A percentile compares a stretch with the other conserved stretches of the same genome.
Evolutionary conservation across 2,329 filamentous ascomycete genomes (phyloP).

Genomic region (Sphaerulina vaccinii): DNA sequence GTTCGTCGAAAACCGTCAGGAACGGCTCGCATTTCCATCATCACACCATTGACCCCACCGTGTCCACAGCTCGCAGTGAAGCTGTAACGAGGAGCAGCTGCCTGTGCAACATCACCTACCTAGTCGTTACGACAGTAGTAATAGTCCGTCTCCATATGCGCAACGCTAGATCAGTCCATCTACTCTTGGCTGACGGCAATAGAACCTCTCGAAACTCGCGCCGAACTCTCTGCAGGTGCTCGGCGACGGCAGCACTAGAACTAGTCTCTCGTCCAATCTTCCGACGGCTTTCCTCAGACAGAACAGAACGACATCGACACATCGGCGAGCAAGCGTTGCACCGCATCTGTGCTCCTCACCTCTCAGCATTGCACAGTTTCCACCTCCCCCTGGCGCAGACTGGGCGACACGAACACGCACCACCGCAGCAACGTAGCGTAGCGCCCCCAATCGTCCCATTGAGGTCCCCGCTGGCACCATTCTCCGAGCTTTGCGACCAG

Average conservation of each 20-base stretch:
- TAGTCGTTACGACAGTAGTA: too few species aligned
- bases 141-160: too few species aligned
- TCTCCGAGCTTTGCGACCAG: too few species aligned
- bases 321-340: constrained; percentile 15
- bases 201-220: not conserved
- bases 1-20: too few species aligned
- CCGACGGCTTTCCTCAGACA: not conserved
- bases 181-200: not conserved
- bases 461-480: not conserved
- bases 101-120: too few species aligned
- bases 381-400: constrained; percentile 7
- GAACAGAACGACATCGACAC: not conserved
- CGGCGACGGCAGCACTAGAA: too few species aligned
- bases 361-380: constrained; percentile 10
- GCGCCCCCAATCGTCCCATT: not conserved
- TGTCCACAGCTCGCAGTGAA: too few species aligned
- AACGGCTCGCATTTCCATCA: too few species aligned
- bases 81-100: too few species aligned
- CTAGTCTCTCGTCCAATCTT: not conserved
- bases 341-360: constrained; percentile 8
- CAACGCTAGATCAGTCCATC: not conserved
- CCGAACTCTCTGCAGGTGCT: not conserved
- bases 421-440: not conserved
- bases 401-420: not conserved
- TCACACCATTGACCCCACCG: too few species aligned